Percentiles rank a stretch among this genome's conserved stretches.
These are phyloP conservation scores for Paraconiothyrium brasiliense DNA, from an alignment of 2,329 filamentous ascomycete species.

Conservation along the genomic window DNA sequence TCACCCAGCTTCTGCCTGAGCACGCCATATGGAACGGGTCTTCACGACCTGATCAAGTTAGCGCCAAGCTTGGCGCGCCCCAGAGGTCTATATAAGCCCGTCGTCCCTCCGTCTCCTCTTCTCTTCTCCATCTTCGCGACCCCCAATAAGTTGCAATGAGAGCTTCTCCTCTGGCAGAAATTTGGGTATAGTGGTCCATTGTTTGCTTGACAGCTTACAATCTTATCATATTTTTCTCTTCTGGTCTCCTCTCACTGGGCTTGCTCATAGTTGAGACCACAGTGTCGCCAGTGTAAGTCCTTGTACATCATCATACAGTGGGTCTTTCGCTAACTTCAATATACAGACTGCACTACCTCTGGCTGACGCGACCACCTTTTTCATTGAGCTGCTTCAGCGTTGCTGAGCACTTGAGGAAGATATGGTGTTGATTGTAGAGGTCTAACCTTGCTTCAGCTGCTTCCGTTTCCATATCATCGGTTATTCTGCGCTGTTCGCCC, in stretches of 20 bases:
- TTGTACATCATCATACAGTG: neutral
- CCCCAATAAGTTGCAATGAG: too few relatives aligned
- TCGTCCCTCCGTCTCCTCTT: neutral
- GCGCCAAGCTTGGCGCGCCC: neutral
- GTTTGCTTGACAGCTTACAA: neutral
- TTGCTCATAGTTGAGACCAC: slow-evolving; percentile 25
- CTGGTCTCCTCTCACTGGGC: slow-evolving; percentile 21
- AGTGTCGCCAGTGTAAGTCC: slow-evolving; percentile 24
- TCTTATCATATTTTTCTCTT: slow-evolving; percentile 23
- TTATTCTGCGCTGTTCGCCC: neutral
- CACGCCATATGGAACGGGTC: neutral
- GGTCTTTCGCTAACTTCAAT: neutral
- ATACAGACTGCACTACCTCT: slow-evolving; percentile 25
- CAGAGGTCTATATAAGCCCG: neutral
- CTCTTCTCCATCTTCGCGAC: neutral
- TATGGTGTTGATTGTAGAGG: slow-evolving; percentile 3
- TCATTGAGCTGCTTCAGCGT: slow-evolving; percentile 31
- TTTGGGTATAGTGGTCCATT: neutral
- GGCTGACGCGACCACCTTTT: slow-evolving; percentile 26
- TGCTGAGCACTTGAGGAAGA: slow-evolving; percentile 34
- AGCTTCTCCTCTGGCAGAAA: neutral
- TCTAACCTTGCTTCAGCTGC: neutral
- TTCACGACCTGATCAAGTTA: neutral
- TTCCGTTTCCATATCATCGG: neutral
- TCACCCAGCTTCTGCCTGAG: neutral